Evolutionary conservation across 202 grass and related monocot species (phyloP).

Genomic region (Schoenoplectus tabernaemontani): DNA sequence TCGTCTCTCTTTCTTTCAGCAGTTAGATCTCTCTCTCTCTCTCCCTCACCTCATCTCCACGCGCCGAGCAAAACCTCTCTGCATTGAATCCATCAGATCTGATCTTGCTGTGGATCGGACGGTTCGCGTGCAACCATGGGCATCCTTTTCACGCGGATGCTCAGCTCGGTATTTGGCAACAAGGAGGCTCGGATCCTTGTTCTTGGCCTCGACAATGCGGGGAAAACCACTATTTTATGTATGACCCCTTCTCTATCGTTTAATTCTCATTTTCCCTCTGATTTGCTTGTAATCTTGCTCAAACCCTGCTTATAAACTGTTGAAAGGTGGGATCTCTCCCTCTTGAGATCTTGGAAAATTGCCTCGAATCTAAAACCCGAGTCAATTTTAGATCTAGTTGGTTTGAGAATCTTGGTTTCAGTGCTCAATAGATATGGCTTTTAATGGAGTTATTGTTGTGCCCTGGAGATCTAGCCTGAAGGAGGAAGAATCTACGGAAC

Average conservation of each 20-base stretch:
- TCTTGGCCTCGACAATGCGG: constrained; percentile 99
- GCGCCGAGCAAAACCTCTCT: constrained; percentile 9
- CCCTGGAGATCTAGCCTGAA: neutral
- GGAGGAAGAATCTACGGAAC: neutral
- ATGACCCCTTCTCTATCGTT: constrained; percentile 9
- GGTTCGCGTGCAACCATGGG: constrained; percentile 50
- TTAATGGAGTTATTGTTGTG: too few species aligned
- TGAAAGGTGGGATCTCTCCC: too few species aligned
- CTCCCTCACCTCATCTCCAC: neutral
- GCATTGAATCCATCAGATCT: neutral
- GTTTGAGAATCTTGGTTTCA: neutral
- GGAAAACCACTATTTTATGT: constrained; percentile 98
- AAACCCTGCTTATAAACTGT: too few species aligned
- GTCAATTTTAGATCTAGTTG: neutral
- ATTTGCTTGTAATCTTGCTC: neutral
- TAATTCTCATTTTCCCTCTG: neutral
- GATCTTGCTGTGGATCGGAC: neutral
- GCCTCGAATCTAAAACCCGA: neutral
- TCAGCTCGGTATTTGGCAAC: constrained; percentile 87
- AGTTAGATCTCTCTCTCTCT: constrained; percentile 24
- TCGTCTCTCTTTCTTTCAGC: constrained; percentile 22
- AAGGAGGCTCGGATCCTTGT: constrained; percentile 99
- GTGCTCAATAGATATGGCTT: too few species aligned
- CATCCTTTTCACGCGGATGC: constrained; percentile 98
- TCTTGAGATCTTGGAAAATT: neutral